Percentiles rank a stretch among this genome's conserved stretches.
These are phyloP conservation scores for Podospora anserina DNA, from an alignment of 495 filamentous ascomycete species.

Conservation along the genomic window DNA sequence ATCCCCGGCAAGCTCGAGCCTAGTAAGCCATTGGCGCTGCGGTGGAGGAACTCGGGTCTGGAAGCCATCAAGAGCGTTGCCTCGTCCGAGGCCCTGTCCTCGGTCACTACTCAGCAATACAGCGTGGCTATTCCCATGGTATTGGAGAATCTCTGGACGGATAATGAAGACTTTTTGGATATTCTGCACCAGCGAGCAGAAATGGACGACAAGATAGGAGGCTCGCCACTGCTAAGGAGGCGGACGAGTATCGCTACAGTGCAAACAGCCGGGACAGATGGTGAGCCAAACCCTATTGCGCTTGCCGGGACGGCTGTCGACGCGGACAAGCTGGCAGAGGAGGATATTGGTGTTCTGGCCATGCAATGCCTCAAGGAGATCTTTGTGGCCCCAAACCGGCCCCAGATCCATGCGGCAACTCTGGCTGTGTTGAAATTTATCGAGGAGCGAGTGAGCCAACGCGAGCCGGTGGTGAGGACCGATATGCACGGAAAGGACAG, in stretches of 20 bases:
- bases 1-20: slow-evolving; percentile 47
- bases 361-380: slow-evolving; percentile 78
- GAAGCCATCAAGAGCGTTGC: slow-evolving; percentile 75
- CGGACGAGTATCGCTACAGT: slow-evolving; percentile 78
- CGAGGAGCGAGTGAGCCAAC: slow-evolving; percentile 51
- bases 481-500: slow-evolving; percentile 38
- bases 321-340: slow-evolving; percentile 79
- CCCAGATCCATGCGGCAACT: slow-evolving; percentile 73
- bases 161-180: slow-evolving; percentile 64
- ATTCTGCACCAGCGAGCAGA: slow-evolving; percentile 59
- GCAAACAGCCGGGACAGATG: slow-evolving; percentile 63
- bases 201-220: slow-evolving; percentile 62
- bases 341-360: slow-evolving; percentile 78
- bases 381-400: slow-evolving; percentile 69
- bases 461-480: slow-evolving; percentile 42
- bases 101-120: slow-evolving; percentile 69
- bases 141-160: slow-evolving; percentile 77
- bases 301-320: slow-evolving; percentile 74
- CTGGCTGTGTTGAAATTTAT: slow-evolving; percentile 68
- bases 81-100: slow-evolving; percentile 70
- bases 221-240: slow-evolving; percentile 54
- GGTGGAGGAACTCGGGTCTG: slow-evolving; percentile 79
- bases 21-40: slow-evolving; percentile 70
- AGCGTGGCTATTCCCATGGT: slow-evolving; percentile 75
- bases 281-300: slow-evolving; percentile 62